A percentile compares a stretch with the other conserved stretches of the same genome.
These are phyloP conservation scores for Lipomyces yamadae DNA, from an alignment of 805 yeast species.

Conservation along the genomic window DNA sequence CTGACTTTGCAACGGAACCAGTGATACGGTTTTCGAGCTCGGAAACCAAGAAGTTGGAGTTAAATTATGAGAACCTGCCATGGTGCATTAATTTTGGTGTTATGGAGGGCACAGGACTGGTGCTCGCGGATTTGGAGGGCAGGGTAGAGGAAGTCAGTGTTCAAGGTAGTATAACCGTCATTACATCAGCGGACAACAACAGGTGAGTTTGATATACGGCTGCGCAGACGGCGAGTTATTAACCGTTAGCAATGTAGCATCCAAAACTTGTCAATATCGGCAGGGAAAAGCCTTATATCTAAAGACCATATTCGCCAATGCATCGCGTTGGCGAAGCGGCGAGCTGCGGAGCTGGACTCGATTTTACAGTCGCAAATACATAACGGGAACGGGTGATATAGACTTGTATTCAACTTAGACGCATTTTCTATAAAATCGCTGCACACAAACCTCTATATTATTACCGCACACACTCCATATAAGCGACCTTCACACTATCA, in stretches of 20 bases:
- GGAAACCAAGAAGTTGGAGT: constrained; percentile 5
- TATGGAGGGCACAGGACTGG: constrained; percentile 12
- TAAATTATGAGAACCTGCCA: constrained; percentile 20
- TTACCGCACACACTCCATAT: too few species aligned
- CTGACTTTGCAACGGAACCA: constrained; percentile 1
- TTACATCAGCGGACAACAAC: constrained; percentile 6
- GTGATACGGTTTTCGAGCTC: constrained; percentile 16
- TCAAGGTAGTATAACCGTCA: constrained; percentile 24
- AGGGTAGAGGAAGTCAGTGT: constrained; percentile 28
- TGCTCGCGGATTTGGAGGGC: constrained; percentile 35
- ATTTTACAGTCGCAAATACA: constrained; percentile 2
- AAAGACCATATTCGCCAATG: constrained; percentile 18
- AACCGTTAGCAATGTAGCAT: constrained; percentile 1
- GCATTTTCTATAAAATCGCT: background rate
- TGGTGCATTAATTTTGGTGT: constrained; percentile 35
- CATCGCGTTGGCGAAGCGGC: constrained; percentile 21
- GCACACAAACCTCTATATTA: background rate
- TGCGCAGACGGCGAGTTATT: background rate
- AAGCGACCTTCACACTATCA: too few species aligned
- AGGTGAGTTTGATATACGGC: background rate
- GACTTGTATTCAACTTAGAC: background rate
- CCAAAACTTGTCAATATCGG: constrained; percentile 11
- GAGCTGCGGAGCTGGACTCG: constrained; percentile 28
- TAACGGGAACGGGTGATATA: background rate
- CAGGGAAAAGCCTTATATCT: constrained; percentile 22